Conservation (phyloP, 208 protist species). For the Wallacemonas collosoma region DNA sequence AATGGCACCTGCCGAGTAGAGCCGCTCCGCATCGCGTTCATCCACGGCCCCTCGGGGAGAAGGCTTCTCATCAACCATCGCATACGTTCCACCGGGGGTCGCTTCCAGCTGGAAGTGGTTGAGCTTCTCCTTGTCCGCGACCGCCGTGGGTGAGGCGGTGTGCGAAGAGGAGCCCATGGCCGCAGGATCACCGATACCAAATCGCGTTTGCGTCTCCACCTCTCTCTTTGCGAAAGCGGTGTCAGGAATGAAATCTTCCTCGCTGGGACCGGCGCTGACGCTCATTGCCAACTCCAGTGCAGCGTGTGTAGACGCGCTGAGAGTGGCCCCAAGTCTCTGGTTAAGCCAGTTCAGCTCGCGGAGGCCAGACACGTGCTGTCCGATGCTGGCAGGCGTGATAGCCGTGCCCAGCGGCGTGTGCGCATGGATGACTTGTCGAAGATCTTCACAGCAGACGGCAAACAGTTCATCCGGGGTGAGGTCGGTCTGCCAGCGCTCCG, state of each 20-base stretch:
- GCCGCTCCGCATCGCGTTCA: conserved; percentile 21
- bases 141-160: not conserved
- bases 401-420: not conserved
- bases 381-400: conserved; percentile 13
- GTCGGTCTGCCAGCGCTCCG: conserved; percentile 38
- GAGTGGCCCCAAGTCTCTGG: conserved; percentile 38
- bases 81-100: not conserved
- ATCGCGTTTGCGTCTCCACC: not conserved
- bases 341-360: conserved; percentile 71
- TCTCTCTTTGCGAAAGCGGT: conserved; percentile 30
- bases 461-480: conserved; percentile 25
- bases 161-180: not conserved
- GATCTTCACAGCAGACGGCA: conserved; percentile 32
- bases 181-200: not conserved
- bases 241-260: conserved; percentile 62
- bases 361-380: conserved; percentile 39
- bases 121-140: not conserved
- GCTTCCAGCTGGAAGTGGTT: conserved; percentile 20
- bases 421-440: conserved; percentile 14
- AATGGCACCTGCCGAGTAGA: conserved; percentile 63
- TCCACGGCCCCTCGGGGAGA: conserved; percentile 5
- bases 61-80: conserved; percentile 8
- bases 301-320: conserved; percentile 35
- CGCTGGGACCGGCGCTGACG: conserved; percentile 37
- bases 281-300: conserved; percentile 35